These are phyloP conservation scores for Suaeda aralocaspica DNA, from an alignment of 148 eudicot species.

Conservation along the genomic window DNA sequence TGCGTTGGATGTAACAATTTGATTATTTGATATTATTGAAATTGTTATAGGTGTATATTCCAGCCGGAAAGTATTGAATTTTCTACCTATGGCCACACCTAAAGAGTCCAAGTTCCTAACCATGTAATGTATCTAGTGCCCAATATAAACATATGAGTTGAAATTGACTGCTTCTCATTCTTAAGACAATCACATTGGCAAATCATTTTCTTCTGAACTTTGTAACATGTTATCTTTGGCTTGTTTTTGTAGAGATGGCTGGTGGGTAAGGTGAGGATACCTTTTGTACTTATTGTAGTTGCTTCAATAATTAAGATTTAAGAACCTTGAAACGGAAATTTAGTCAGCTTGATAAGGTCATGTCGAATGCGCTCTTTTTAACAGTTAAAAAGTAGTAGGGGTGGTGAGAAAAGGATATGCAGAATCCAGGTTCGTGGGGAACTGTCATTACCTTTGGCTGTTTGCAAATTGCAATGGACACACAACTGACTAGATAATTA, in stretches of 20 bases:
- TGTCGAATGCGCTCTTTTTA: neutral
- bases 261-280: no score
- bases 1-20: no score
- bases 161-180: neutral
- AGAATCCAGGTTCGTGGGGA: neutral
- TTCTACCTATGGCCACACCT: no score
- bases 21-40: no score
- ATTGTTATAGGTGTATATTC: no score
- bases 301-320: neutral
- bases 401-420: neutral
- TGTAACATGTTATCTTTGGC: no score
- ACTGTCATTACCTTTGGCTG: conserved; percentile 1
- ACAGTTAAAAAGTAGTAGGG: neutral
- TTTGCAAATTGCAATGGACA: conserved; percentile 8
- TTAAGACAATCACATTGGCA: neutral
- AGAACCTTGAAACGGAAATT: neutral
- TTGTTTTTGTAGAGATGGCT: no score
- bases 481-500: neutral
- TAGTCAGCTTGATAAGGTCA: neutral
- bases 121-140: neutral
- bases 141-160: neutral
- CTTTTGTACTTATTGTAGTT: neutral
- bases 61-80: no score
- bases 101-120: no score
- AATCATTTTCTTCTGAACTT: no score